phyloP scores from a whole-genome alignment of 768 basidiomycete species.

The Kwoniella heveanensis region DNA sequence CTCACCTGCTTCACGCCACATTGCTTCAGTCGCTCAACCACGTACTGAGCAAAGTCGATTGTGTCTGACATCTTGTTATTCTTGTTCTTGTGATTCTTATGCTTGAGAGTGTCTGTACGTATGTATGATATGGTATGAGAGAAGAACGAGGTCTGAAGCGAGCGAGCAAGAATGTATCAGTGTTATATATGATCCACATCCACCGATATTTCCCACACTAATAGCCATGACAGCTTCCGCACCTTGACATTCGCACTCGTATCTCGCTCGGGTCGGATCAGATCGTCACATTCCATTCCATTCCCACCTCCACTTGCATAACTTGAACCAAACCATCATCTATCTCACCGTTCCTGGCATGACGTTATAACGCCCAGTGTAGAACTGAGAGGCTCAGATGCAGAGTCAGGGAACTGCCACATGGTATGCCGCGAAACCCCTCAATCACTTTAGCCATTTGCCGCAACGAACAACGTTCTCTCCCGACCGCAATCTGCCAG shows the following conservation, averaged over 20 bases:
- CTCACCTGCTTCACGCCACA: conserved; percentile 59
- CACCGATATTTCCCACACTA: neutral
- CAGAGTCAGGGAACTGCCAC: neutral
- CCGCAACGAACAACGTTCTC: neutral
- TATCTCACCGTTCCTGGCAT: neutral
- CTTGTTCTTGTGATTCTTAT: neutral
- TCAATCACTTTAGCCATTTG: neutral
- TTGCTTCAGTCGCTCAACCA: conserved; percentile 55
- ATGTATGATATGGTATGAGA: neutral
- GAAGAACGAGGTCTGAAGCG: neutral
- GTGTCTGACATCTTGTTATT: conserved; percentile 28
- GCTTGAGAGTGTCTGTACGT: neutral
- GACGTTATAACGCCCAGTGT: neutral
- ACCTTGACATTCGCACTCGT: neutral
- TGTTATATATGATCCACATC: conserved; percentile 1
- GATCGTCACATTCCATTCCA: neutral
- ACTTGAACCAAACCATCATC: no score
- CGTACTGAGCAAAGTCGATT: conserved; percentile 53
- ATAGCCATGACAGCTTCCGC: neutral
- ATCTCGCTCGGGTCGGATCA: conserved; percentile 1
- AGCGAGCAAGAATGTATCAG: neutral
- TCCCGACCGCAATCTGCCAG: neutral
- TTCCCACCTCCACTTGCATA: neutral
- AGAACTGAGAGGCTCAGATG: no score
- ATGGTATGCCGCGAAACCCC: neutral